Base-by-base conservation (phyloP, 2,329 filamentous ascomycete genomes). In the Hypoxylon sp. region DNA sequence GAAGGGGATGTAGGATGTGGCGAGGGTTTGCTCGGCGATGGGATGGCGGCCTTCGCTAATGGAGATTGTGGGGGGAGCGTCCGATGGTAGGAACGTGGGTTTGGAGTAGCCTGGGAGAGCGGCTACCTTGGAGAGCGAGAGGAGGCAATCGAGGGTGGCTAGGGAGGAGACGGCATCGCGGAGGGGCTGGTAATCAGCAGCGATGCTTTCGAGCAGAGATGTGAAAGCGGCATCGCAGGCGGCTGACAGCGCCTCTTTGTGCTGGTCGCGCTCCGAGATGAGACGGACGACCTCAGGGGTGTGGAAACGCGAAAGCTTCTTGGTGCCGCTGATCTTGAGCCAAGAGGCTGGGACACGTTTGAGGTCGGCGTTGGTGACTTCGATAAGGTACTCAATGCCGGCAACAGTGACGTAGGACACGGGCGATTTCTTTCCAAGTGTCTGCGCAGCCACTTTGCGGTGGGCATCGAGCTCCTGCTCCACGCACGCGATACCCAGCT, bases 261-360 rank as follows among this genome's bases (percentile, higher is more conserved):
- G 92, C 76, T 98, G 95, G 79, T 98, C 96, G 48, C 96, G 90
- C 81, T 98, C 94, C 46, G 90, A 89, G 17, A 97, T 88, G 74
- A 97, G 86, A 68, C 89, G 89, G 54, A 97, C 86, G 25, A 98
- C 93, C 74, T 97, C 92, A 3, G 96, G 96, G 0, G 96, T 96
- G 81, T 99, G 96, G 80, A 98, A 99, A 65, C 96, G 91, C 0
- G 94, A 95, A 4, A 95, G 83, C 75, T 93, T 94, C 80, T 98
- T 98, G 6, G 96, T 99, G 55, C 95, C 95, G 64, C 92, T 97
- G 75, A 98, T 93, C 81, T 99, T 98, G 71, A 88, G 86, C 96
- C 96, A 99, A 0, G 93, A 97, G 3, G 96, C 95, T 0, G 96
- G 96, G 0, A 99, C 94, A 64, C 91, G 89, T 78, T 94, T 96